Evolutionary conservation across 768 basidiomycete species (phyloP).

Genomic region (Suillus subluteus): DNA sequence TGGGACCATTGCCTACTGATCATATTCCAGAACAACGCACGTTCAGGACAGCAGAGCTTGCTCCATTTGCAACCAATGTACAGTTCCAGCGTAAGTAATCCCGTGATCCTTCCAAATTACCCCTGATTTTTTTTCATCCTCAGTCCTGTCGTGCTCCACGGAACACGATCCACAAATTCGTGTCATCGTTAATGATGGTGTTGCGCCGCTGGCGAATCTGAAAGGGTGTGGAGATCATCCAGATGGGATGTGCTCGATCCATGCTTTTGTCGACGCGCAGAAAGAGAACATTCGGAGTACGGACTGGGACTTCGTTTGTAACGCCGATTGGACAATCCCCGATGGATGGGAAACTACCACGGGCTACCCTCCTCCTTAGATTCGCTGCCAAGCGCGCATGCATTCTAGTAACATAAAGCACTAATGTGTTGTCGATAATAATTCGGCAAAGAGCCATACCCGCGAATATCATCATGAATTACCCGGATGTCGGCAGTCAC

Average conservation of each 20-base stretch:
- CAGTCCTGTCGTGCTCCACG: conserved; percentile 62
- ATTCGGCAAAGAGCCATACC: neutral
- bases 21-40: conserved; percentile 63
- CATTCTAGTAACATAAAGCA: neutral
- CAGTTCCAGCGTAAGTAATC: conserved; percentile 77
- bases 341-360: conserved; percentile 75
- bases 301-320: conserved; percentile 74
- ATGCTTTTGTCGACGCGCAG: conserved; percentile 70
- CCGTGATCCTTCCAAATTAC: conserved; percentile 15
- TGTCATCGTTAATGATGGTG: conserved; percentile 83
- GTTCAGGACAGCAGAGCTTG: conserved; percentile 73
- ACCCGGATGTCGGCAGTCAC: too few species aligned
- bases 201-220: conserved; percentile 74
- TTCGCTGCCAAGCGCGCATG: neutral
- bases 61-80: conserved; percentile 83
- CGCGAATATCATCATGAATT: neutral
- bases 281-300: conserved; percentile 62
- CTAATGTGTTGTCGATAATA: neutral
- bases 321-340: conserved; percentile 71
- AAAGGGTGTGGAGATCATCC: conserved; percentile 68
- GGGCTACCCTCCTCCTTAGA: conserved; percentile 55
- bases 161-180: conserved; percentile 63
- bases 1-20: conserved; percentile 69
- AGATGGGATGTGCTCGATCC: conserved; percentile 77
- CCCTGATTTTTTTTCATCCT: conserved; percentile 18